Evolutionary conservation across 805 yeast species (phyloP).

Genomic region (Kazachstania bromeliacearum): DNA sequence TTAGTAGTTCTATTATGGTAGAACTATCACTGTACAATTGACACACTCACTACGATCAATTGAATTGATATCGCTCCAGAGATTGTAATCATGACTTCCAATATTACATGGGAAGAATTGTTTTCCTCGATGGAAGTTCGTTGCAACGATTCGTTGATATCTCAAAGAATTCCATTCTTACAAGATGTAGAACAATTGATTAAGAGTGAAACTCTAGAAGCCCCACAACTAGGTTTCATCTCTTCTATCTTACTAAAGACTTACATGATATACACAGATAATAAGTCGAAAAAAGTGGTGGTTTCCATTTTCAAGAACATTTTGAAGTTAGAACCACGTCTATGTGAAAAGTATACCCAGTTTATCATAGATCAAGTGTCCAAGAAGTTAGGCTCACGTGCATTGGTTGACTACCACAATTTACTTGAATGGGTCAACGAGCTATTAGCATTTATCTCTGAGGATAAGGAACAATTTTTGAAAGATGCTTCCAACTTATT

Average conservation of each 20-base stretch:
- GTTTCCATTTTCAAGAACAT: constrained; percentile 33
- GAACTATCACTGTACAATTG: no score
- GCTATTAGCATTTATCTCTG: constrained; percentile 22
- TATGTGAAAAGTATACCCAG: constrained; percentile 30
- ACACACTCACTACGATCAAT: no score
- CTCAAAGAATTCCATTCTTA: constrained; percentile 24
- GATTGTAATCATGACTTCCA: constrained; percentile 7
- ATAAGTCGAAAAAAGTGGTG: constrained; percentile 37
- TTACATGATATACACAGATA: constrained; percentile 43
- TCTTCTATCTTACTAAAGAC: constrained; percentile 37
- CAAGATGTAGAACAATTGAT: constrained; percentile 16
- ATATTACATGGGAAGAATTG: constrained; percentile 18
- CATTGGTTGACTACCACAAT: constrained; percentile 48
- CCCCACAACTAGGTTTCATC: constrained; percentile 22
- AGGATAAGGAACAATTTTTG: constrained; percentile 20
- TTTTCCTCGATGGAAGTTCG: constrained; percentile 13
- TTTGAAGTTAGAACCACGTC: constrained; percentile 26
- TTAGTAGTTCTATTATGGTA: no score
- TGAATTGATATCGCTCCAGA: no score
- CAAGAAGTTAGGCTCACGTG: constrained; percentile 33
- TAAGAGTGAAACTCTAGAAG: constrained; percentile 11
- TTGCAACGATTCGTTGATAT: constrained; percentile 18
- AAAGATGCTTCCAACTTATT: constrained; percentile 32
- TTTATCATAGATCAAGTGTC: constrained; percentile 32
- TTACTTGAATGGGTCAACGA: constrained; percentile 48